Conservation (phyloP, 2,329 filamentous ascomycete species). For the Phyllosticta capitalensis region DNA sequence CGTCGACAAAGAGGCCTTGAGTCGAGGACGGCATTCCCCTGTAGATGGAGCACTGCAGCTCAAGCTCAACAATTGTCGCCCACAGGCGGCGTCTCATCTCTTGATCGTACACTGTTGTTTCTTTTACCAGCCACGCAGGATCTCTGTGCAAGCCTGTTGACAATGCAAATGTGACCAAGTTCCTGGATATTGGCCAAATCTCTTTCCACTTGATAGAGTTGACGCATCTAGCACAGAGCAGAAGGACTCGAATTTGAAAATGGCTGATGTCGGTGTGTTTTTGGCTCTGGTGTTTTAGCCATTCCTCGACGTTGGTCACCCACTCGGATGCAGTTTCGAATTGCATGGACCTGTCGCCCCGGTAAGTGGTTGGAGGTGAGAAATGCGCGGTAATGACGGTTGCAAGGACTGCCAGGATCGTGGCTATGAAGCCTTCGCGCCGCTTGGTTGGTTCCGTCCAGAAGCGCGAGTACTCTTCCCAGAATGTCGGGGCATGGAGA, state of each 20-base stretch:
- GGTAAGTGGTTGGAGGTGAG: constrained; percentile 23
- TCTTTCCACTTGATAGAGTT: constrained; percentile 46
- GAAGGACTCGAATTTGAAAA: constrained; percentile 43
- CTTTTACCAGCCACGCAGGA: constrained; percentile 23
- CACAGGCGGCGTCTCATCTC: constrained; percentile 48
- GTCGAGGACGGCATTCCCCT: constrained; percentile 42
- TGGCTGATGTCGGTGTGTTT: constrained; percentile 43
- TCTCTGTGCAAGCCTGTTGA: constrained; percentile 45
- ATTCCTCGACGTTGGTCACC: constrained; percentile 32
- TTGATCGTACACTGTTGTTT: constrained; percentile 31
- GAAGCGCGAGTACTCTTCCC: constrained; percentile 16
- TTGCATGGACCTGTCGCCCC: constrained; percentile 34
- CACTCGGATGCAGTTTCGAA: constrained; percentile 30
- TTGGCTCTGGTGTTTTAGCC: constrained; percentile 37
- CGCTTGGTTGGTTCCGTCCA: constrained; percentile 4
- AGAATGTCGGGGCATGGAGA: constrained; percentile 19
- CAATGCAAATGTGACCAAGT: constrained; percentile 44
- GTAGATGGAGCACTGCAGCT: constrained; percentile 47
- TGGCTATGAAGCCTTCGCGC: constrained; percentile 28
- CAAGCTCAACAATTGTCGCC: constrained; percentile 48
- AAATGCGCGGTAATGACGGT: constrained; percentile 24
- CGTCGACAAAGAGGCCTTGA: constrained; percentile 39
- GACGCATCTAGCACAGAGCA: constrained; percentile 40
- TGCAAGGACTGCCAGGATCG: constrained; percentile 31
- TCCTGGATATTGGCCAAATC: constrained; percentile 42